Evolutionary conservation across 441 rosid species (phyloP).

Genomic region (Manihot esculenta): DNA sequence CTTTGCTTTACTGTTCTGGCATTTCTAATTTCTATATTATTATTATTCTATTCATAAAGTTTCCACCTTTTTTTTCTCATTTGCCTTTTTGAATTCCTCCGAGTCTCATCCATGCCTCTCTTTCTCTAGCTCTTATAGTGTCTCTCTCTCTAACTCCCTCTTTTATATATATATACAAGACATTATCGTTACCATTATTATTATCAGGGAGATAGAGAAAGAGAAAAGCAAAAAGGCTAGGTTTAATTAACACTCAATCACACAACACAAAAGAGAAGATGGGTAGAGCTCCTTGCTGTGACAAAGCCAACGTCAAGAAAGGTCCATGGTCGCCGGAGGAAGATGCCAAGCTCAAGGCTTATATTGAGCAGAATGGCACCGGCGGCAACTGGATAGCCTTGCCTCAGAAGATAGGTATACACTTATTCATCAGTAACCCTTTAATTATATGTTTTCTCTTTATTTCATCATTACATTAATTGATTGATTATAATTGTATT

Average conservation of each 20-base stretch:
- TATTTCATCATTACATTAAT: neutral
- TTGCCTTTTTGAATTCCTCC: slow-evolving; percentile 22
- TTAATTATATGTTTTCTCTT: neutral
- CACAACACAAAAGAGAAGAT: slow-evolving; percentile 26
- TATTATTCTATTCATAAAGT: slow-evolving; percentile 44
- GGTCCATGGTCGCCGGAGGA: slow-evolving; percentile 84
- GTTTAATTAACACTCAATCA: slow-evolving; percentile 7
- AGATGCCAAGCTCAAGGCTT: slow-evolving; percentile 57
- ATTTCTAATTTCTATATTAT: slow-evolving; percentile 39
- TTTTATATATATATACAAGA: slow-evolving; percentile 25
- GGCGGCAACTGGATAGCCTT: slow-evolving; percentile 72
- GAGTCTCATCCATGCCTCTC: slow-evolving; percentile 47
- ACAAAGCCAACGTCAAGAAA: slow-evolving; percentile 66
- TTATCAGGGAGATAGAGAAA: slow-evolving; percentile 13
- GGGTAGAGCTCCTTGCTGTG: slow-evolving; percentile 86
- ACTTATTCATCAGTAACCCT: neutral
- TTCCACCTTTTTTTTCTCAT: slow-evolving; percentile 23
- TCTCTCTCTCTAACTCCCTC: slow-evolving; percentile 18
- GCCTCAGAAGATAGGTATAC: slow-evolving; percentile 61
- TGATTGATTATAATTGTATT: neutral
- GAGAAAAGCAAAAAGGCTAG: slow-evolving; percentile 1
- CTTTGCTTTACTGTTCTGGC: slow-evolving; percentile 44
- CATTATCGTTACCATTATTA: slow-evolving; percentile 29
- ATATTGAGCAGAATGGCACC: slow-evolving; percentile 52
- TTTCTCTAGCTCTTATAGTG: slow-evolving; percentile 75